phyloP scores from a whole-genome alignment of 2,329 filamentous ascomycete genomes.

The Xylaria hypoxylon region DNA sequence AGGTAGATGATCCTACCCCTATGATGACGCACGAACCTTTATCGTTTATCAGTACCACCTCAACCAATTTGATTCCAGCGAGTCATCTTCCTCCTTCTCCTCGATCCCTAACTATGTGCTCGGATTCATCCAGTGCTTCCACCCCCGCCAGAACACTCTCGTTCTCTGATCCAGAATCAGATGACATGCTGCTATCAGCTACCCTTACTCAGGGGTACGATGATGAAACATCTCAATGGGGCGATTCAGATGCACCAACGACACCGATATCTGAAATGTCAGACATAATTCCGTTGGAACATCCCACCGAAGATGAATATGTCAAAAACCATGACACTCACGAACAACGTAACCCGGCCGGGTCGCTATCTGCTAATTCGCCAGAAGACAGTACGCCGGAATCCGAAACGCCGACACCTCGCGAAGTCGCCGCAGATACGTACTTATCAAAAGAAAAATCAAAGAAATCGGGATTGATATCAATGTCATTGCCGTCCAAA shows the following conservation, averaged over 20 bases:
- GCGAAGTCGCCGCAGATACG: constrained; percentile 45
- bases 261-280: constrained; percentile 61
- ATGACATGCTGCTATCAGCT: constrained; percentile 51
- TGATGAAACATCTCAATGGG: constrained; percentile 57
- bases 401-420: constrained; percentile 57
- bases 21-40: constrained; percentile 61
- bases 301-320: constrained; percentile 47
- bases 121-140: constrained; percentile 56
- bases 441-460: constrained; percentile 38
- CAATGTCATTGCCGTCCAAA: constrained; percentile 50
- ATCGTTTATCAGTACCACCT: constrained; percentile 44
- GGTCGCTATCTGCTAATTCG: constrained; percentile 6
- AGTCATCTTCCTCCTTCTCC: constrained; percentile 59
- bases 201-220: constrained; percentile 57
- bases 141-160: constrained; percentile 63
- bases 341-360: constrained; percentile 34
- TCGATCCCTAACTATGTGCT: constrained; percentile 63
- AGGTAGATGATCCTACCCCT: constrained; percentile 54
- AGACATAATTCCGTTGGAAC: constrained; percentile 54
- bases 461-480: constrained; percentile 33
- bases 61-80: constrained; percentile 43
- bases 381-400: constrained; percentile 47
- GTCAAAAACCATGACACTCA: constrained; percentile 20
- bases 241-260: constrained; percentile 58
- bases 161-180: constrained; percentile 64